Conservation (phyloP, 768 basidiomycete species). For the Lactarius akahatsu region DNA sequence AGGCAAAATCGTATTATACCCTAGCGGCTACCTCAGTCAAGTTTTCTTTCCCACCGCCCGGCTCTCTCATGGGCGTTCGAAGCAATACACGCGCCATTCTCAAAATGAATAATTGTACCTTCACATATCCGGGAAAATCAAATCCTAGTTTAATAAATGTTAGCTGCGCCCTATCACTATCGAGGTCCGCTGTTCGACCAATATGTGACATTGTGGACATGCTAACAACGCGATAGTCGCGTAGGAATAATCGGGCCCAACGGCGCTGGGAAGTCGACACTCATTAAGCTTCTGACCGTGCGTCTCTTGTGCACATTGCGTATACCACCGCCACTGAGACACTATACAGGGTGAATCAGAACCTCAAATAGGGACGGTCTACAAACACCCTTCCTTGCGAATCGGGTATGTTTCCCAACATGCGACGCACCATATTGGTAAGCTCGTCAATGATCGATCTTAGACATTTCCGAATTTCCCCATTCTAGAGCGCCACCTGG, state of each 20-base stretch:
- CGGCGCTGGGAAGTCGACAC: slow-evolving; percentile 93
- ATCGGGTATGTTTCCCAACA: slow-evolving; percentile 98
- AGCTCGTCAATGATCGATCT: slow-evolving; percentile 28
- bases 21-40: slow-evolving; percentile 91
- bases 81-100: slow-evolving; percentile 95
- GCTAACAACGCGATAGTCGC: slow-evolving; percentile 51
- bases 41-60: slow-evolving; percentile 94
- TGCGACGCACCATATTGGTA: slow-evolving; percentile 94
- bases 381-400: slow-evolving; percentile 91
- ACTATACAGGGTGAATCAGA: slow-evolving; percentile 74
- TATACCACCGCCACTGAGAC: slow-evolving; percentile 11
- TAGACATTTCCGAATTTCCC: slow-evolving; percentile 13
- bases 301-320: slow-evolving; percentile 30
- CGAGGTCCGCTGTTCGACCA: slow-evolving; percentile 50
- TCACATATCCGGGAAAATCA: slow-evolving; percentile 84
- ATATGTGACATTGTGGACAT: slow-evolving; percentile 30
- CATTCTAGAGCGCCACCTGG: slow-evolving; percentile 77
- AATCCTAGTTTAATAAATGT: slow-evolving; percentile 83
- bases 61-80: slow-evolving; percentile 94
- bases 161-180: slow-evolving; percentile 90
- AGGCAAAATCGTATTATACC: slow-evolving; percentile 96
- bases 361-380: slow-evolving; percentile 88
- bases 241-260: slow-evolving; percentile 92
- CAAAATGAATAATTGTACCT: slow-evolving; percentile 88
- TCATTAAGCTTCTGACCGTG: slow-evolving; percentile 91